Percentiles rank a stretch among this genome's conserved stretches.
phyloP scores from a whole-genome alignment of 1,139 yeast species.

The Yamadazyma aaseri region DNA sequence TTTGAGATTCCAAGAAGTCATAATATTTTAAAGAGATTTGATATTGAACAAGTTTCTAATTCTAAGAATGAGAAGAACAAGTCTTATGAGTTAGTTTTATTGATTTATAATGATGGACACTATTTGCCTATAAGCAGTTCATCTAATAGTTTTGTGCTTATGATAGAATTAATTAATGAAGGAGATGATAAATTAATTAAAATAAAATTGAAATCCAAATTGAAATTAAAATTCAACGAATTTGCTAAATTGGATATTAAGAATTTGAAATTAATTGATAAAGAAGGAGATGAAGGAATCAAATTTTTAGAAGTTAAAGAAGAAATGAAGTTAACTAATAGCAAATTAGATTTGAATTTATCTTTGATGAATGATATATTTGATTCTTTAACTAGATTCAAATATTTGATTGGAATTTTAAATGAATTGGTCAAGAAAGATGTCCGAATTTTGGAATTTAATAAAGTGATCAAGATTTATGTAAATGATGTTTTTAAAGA shows the following conservation, averaged over 20 bases:
- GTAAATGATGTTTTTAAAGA: slow-evolving; percentile 27
- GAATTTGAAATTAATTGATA: slow-evolving; percentile 6
- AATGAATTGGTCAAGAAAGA: slow-evolving; percentile 32
- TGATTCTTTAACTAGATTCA: slow-evolving; percentile 30
- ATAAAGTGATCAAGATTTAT: slow-evolving; percentile 29
- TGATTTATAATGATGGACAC: slow-evolving; percentile 32
- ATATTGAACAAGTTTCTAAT: neutral
- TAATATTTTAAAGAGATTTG: slow-evolving; percentile 3
- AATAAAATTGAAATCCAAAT: slow-evolving; percentile 9
- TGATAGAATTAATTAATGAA: slow-evolving; percentile 26
- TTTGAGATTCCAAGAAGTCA: slow-evolving; percentile 20
- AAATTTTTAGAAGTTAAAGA: slow-evolving; percentile 7
- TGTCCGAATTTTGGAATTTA: slow-evolving; percentile 28
- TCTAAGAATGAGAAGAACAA: neutral
- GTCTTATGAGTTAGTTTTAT: slow-evolving; percentile 26
- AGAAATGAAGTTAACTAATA: slow-evolving; percentile 16
- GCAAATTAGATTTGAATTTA: slow-evolving; percentile 21
- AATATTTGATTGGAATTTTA: slow-evolving; percentile 31
- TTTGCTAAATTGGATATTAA: slow-evolving; percentile 24
- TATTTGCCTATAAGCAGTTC: slow-evolving; percentile 38
- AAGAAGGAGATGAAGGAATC: slow-evolving; percentile 1
- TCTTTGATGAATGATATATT: slow-evolving; percentile 25
- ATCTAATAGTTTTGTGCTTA: slow-evolving; percentile 35
- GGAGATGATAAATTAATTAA: slow-evolving; percentile 12
- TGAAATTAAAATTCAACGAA: slow-evolving; percentile 28